phyloP scores from a whole-genome alignment of 441 rosid genomes.

The Adansonia madagascariensis region DNA sequence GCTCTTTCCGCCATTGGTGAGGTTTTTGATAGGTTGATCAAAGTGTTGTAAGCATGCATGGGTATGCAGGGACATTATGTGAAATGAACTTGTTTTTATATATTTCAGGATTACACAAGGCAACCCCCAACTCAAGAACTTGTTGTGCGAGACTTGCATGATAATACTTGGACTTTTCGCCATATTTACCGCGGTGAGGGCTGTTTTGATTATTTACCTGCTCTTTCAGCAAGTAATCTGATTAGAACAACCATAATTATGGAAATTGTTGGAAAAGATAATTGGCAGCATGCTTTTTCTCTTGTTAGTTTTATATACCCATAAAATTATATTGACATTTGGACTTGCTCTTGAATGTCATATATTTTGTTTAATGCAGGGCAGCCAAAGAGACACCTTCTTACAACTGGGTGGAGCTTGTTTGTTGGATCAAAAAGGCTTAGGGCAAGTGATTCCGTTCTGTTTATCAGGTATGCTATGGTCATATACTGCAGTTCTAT shows the following conservation, averaged over 20 bases:
- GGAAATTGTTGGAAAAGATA: neutral
- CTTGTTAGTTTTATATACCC: neutral
- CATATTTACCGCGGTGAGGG: slow-evolving; percentile 86
- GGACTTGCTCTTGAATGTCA: slow-evolving; percentile 3
- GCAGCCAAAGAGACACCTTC: slow-evolving; percentile 94
- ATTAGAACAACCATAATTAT: neutral
- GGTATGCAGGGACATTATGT: neutral
- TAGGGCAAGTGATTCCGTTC: slow-evolving; percentile 90
- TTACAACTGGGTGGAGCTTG: slow-evolving; percentile 97
- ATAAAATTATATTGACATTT: neutral
- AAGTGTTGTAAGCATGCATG: neutral
- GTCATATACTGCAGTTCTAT: neutral
- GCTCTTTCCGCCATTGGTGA: slow-evolving; percentile 90
- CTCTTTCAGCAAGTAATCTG: neutral
- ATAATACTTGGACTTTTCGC: slow-evolving; percentile 93
- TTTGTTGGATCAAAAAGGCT: slow-evolving; percentile 90
- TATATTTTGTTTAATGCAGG: slow-evolving; percentile 51
- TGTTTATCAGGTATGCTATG: slow-evolving; percentile 75
- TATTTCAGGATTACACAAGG: slow-evolving; percentile 73
- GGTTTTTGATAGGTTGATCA: slow-evolving; percentile 23
- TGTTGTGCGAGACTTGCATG: slow-evolving; percentile 87
- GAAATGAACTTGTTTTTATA: neutral
- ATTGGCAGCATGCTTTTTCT: neutral
- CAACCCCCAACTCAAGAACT: slow-evolving; percentile 98
- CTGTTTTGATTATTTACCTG: slow-evolving; percentile 6